Percentiles rank a stretch among this genome's conserved stretches.
Conservation (phyloP, 306 rosid species). For the Quillaja saponaria region DNA sequence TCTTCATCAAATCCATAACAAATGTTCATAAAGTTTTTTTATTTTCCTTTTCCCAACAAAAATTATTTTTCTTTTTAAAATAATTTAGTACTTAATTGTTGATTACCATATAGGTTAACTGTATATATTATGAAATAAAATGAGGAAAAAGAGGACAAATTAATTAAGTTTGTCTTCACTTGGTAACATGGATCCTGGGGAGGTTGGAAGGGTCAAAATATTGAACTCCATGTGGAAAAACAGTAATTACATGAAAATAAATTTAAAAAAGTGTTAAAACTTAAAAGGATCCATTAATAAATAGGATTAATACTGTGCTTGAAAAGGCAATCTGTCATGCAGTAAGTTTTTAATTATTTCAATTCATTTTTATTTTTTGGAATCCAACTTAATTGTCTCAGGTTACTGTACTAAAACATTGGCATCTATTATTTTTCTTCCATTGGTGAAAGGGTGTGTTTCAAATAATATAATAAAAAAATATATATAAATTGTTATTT, state of each 20-base stretch:
- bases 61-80: not conserved
- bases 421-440: too few relatives aligned
- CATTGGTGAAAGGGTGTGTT: too few relatives aligned
- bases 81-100: constrained; percentile 9
- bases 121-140: constrained; percentile 13
- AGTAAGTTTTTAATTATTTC: too few relatives aligned
- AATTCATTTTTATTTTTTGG: too few relatives aligned
- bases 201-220: constrained; percentile 24
- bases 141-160: constrained; percentile 19
- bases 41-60: too few relatives aligned
- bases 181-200: constrained; percentile 29
- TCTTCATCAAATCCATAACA: too few relatives aligned
- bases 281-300: constrained; percentile 5
- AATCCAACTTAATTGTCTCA: too few relatives aligned
- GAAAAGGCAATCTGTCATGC: too few relatives aligned
- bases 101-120: not conserved
- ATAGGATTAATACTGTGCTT: constrained; percentile 13
- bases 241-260: not conserved
- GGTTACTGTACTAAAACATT: too few relatives aligned
- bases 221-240: constrained; percentile 25
- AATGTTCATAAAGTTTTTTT: too few relatives aligned
- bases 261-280: not conserved
- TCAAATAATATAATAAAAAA: too few relatives aligned
- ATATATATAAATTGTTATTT: too few relatives aligned
- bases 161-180: constrained; percentile 28